phyloP scores from a whole-genome alignment of 1,284 basidiomycete species.

The Cryptococcus sp. region DNA sequence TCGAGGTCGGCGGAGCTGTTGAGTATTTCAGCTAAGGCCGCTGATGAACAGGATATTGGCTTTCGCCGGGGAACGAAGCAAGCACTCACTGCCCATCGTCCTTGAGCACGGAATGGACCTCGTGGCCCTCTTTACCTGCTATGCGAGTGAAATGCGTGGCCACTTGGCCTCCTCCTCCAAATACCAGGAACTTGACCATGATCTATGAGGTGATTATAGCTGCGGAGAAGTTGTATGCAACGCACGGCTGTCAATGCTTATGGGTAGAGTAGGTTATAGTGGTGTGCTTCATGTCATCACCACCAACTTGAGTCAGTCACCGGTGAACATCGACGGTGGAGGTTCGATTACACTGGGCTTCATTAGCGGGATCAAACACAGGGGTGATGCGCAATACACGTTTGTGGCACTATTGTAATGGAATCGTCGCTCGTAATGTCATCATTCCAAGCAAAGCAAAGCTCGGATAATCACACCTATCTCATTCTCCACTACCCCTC shows the following conservation, averaged over 20 bases:
- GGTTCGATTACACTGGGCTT: not conserved
- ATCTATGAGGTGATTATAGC: too few species aligned
- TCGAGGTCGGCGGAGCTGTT: slow-evolving; percentile 56
- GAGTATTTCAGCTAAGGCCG: slow-evolving; percentile 17
- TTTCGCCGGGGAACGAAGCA: not conserved
- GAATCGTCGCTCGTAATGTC: too few species aligned
- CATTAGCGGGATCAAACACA: not conserved
- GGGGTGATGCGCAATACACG: not conserved
- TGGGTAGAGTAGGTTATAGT: too few species aligned
- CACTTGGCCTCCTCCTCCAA: slow-evolving; percentile 55
- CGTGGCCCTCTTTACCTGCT: slow-evolving; percentile 51
- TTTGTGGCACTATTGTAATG: not conserved
- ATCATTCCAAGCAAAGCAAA: not conserved
- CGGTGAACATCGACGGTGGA: not conserved
- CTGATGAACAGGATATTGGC: not conserved
- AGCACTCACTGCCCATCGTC: slow-evolving; percentile 49
- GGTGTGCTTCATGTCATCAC: too few species aligned
- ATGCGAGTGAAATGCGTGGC: slow-evolving; percentile 62
- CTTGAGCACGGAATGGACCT: slow-evolving; percentile 65
- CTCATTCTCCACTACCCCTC: not conserved
- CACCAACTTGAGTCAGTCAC: too few species aligned
- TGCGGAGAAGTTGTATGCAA: not conserved
- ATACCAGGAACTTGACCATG: slow-evolving; percentile 37
- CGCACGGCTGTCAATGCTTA: not conserved
- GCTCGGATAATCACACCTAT: not conserved